Conservation (phyloP, 2,329 filamentous ascomycete species). For the Zymoseptoria pseudotritici region DNA sequence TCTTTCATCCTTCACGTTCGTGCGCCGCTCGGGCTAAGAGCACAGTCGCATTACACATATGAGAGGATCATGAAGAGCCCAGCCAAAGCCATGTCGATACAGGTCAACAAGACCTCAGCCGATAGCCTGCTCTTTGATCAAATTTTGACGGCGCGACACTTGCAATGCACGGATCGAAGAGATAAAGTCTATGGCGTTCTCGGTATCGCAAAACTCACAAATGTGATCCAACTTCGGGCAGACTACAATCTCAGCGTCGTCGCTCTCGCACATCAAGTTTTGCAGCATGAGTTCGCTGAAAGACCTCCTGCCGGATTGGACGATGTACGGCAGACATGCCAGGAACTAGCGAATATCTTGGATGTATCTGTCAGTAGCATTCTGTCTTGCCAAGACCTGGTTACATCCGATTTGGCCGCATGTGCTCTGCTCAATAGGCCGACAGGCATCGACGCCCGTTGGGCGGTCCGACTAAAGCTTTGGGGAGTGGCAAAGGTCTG, state of each 20-base stretch:
- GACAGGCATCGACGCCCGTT: not conserved
- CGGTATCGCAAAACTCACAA: not conserved
- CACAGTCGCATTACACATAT: not conserved
- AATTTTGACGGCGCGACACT: not conserved
- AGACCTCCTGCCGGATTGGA: not conserved
- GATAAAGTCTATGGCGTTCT: conserved; percentile 6
- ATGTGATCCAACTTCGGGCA: not conserved
- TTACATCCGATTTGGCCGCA: not conserved
- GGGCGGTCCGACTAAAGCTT: not conserved
- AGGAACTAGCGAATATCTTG: not conserved
- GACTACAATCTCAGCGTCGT: not conserved
- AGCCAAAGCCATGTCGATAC: not conserved
- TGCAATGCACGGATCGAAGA: conserved; percentile 1
- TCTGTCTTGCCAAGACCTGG: not conserved
- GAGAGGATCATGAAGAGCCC: not conserved
- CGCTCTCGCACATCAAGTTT: not conserved
- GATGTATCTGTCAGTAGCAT: not conserved
- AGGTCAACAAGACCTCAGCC: not conserved
- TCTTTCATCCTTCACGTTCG: not conserved
- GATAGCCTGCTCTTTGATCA: not conserved
- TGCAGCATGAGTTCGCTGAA: not conserved
- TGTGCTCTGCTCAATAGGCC: not conserved
- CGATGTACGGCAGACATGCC: not conserved
- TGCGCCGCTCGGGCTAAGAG: not conserved
- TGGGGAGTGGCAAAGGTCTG: not conserved